Percentiles rank a stretch among this genome's conserved stretches.
Conservation (phyloP, 1,284 basidiomycete species). For the Boletus sp. region DNA sequence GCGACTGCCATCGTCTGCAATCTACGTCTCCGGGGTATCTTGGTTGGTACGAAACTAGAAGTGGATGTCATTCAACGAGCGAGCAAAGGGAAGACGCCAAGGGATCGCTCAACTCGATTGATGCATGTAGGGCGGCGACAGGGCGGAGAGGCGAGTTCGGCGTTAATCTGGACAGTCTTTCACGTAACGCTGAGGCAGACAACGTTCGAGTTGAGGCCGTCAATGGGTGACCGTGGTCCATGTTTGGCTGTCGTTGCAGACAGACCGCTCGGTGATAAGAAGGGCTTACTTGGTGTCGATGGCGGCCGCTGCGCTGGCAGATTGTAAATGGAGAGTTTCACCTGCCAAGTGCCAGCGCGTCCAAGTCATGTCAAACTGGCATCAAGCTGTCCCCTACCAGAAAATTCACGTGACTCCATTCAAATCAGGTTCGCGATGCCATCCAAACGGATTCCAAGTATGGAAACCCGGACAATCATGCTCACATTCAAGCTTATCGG, state of each 20-base stretch:
- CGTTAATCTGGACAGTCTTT: slow-evolving; percentile 52
- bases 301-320: too few relatives aligned
- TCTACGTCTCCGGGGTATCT: slow-evolving; percentile 74
- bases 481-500: too few relatives aligned
- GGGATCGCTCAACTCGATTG: slow-evolving; percentile 57
- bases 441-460: too few relatives aligned
- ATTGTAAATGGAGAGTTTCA: too few relatives aligned
- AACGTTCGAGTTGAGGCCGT: slow-evolving; percentile 31
- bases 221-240: slow-evolving; percentile 22
- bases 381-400: too few relatives aligned
- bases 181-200: slow-evolving; percentile 51
- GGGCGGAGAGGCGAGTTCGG: slow-evolving; percentile 50
- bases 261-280: background rate
- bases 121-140: slow-evolving; percentile 57
- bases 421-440: too few relatives aligned
- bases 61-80: background rate
- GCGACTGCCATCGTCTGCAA: slow-evolving; percentile 86
- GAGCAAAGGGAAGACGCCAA: background rate
- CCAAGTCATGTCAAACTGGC: too few relatives aligned
- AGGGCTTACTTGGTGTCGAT: too few relatives aligned
- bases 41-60: slow-evolving; percentile 64
- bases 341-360: too few relatives aligned
- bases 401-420: too few relatives aligned
- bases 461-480: too few relatives aligned
- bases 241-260: slow-evolving; percentile 3